phyloP scores from a whole-genome alignment of 108 stramenopile genomes.

The Nitzschia sp. region DNA sequence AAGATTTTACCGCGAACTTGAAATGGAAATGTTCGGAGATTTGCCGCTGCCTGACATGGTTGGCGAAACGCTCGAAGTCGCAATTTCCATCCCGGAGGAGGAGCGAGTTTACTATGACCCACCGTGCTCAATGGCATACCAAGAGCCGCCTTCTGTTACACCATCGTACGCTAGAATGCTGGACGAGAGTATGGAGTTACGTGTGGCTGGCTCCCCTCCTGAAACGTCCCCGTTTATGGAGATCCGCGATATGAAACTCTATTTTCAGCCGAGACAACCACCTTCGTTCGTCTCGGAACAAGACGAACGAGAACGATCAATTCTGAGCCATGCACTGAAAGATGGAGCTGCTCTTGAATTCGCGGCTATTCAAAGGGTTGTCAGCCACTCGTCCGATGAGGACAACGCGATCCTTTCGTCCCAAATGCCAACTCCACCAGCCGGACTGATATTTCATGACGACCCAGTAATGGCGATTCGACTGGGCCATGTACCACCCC shows the following conservation, averaged over 20 bases:
- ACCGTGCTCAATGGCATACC: neutral
- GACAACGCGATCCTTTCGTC: neutral
- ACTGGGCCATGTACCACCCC: neutral
- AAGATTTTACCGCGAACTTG: constrained; percentile 37
- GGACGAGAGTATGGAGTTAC: constrained; percentile 5
- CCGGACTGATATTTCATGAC: neutral
- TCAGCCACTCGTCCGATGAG: neutral
- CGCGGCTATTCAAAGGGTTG: neutral
- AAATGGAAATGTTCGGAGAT: constrained; percentile 49
- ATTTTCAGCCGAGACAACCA: neutral
- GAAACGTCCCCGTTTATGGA: neutral
- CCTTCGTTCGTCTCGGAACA: no score
- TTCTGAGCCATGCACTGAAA: neutral
- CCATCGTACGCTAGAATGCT: neutral
- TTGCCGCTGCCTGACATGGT: constrained; percentile 38
- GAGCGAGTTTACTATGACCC: constrained; percentile 16
- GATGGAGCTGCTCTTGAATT: neutral
- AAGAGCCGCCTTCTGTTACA: constrained; percentile 10
- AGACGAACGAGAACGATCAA: neutral
- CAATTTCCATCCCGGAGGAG: constrained; percentile 14
- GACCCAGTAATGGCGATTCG: constrained; percentile 8
- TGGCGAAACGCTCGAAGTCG: constrained; percentile 41
- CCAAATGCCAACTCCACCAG: neutral
- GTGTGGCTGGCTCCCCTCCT: neutral
- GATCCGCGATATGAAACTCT: neutral